Evolutionary conservation across 345 rosid genomes (phyloP), one percentile per base, ranked within the genome.

Genomic region (Populus pruinosa): DNA sequence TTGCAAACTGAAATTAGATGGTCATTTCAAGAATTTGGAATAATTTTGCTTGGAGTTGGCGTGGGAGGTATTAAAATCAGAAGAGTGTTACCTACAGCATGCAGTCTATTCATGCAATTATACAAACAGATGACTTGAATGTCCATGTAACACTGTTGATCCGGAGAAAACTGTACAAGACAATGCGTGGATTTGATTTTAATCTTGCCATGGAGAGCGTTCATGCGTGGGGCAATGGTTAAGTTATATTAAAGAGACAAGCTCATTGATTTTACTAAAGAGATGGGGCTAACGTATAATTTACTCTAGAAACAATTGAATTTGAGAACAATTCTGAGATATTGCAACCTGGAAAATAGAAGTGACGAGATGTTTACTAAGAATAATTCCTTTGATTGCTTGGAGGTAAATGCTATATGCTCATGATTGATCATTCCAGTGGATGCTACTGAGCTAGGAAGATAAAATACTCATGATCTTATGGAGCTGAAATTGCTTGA

Each of bases 401-500:
- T 39, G 61, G 36, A 33, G 36, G 36, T 33, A 33, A 33, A 33
- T 33, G 36, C 36, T 4, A 33, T 33, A 55, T 55, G n/a, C 8
- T 55, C 61, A 55, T 12, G 21, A 67, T 53, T 8, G 64, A 63
- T 67, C 50, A 47, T 78, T 20, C 67, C 78, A 27, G 20, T 59
- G 44, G 69, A 68, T 11, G 16, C 53, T 38, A 39, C 11, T 55
- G 9, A 29, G n/a, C 80, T 41, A 59, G 36, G 69, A 63, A 78
- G 65, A 35, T 31, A 35, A 67, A 67, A 21, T 69, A 29, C 29
- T 6, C 69, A 86, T n/a, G 84, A 59, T 53, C 78, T 38, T 25
- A 88, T 87, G n/a, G 91, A 87, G 33, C 92, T 65, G 49, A 90
- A 87, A 70, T 80, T 89, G 72, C 82, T 77, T 0, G 98, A 90